Conservation (phyloP, 2,329 filamentous ascomycete genomes). For the Fonsecaea erecta region DNA sequence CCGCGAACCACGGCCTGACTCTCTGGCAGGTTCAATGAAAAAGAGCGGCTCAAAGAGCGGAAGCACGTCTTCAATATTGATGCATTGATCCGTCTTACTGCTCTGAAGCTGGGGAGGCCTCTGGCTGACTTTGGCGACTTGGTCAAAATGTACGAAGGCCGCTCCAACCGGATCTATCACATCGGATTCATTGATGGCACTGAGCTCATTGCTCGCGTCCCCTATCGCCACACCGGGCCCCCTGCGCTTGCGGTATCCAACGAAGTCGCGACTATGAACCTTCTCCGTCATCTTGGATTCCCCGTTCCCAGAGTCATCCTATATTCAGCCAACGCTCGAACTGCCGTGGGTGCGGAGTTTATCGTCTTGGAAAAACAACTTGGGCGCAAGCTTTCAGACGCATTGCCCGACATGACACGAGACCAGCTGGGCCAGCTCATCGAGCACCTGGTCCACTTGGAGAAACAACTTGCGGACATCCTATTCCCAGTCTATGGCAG, state of each 20-base stretch:
- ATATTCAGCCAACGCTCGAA: conserved; percentile 44
- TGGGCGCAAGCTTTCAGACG: conserved; percentile 39
- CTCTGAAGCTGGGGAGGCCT: conserved; percentile 21
- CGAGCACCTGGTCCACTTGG: too few relatives aligned
- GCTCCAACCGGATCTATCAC: conserved; percentile 45
- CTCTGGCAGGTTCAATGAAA: too few relatives aligned
- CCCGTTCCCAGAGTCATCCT: conserved; percentile 45
- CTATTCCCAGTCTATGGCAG: too few relatives aligned
- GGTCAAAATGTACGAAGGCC: conserved; percentile 44
- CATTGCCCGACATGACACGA: neutral
- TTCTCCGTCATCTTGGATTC: conserved; percentile 41
- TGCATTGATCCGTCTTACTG: conserved; percentile 32
- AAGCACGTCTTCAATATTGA: conserved; percentile 32
- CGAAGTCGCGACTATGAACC: conserved; percentile 46
- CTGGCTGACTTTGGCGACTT: conserved; percentile 35
- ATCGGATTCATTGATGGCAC: conserved; percentile 40
- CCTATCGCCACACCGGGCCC: conserved; percentile 42
- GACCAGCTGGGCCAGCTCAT: too few relatives aligned
- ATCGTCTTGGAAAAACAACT: conserved; percentile 47
- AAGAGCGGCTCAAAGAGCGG: too few relatives aligned
- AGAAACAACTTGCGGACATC: too few relatives aligned
- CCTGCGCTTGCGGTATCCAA: conserved; percentile 43
- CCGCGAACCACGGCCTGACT: too few relatives aligned
- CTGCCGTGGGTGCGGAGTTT: conserved; percentile 47
- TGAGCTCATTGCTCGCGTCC: conserved; percentile 42